Evolutionary conservation across 2,329 filamentous ascomycete species (phyloP), one percentile per base, ranked within the genome.

Genomic region (Ceratocystis alfenasii): DNA sequence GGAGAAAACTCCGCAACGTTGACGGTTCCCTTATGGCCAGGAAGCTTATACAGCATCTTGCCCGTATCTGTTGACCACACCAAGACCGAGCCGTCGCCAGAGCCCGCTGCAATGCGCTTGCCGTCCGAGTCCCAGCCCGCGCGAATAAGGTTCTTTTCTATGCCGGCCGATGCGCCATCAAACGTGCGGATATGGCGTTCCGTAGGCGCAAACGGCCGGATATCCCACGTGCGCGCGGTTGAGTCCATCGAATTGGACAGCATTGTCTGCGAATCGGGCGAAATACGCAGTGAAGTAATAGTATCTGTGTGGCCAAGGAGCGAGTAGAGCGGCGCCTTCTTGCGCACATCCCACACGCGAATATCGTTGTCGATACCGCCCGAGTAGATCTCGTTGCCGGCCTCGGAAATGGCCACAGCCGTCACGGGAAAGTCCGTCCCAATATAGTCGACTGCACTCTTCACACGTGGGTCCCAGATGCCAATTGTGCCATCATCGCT

Each of bases 351-450:
- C 93, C 94, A 99, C 22, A 95, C 92, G 71, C 92, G 90, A 74
- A 99, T 95, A 71, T 95, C 91, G 73, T 97, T 96, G 77, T 97
- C 94, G 70, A 99, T 96, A 25, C 92, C 89, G 60, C 93, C 93
- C 5, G 89, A 88, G 75, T 94, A 99, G 30, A 99, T 84, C 77
- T 97, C 94, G 74, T 96, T 96, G 20, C 94, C 94, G 1, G 93
- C 91, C 74, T 96, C 91, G 0, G 92, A 87, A n/a, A 97, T 80
- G 17, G 91, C 90, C 5, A 97, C 85, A 0, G 93, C 89, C 1
- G 94, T 97, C 66, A 99, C 85, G 1, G 94, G 94, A 68, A 95
- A 95, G 68, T 94, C 88, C 0, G 92, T 96, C 73, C 93, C 85
- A 69, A 97, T 87, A 71, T 92, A 91, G 72, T 95, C 89, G 66